phyloP scores from a whole-genome alignment of 305 asterid species.

The Caryopteris hybrid region DNA sequence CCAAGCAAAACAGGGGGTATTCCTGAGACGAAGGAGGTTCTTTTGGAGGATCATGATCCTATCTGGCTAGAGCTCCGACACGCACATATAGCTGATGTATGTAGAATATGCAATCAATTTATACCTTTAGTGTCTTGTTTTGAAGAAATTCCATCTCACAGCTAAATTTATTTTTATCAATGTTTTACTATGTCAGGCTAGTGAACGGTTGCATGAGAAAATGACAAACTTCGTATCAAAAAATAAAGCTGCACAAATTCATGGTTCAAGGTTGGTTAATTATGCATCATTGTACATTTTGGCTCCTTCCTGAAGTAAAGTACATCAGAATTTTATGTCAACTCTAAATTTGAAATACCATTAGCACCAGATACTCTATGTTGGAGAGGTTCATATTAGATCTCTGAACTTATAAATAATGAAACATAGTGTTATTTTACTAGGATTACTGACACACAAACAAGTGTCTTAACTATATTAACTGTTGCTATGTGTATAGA shows the following conservation, averaged over 20 bases:
- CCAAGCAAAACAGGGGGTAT: slow-evolving; percentile 73
- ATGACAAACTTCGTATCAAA: slow-evolving; percentile 90
- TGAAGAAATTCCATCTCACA: not conserved
- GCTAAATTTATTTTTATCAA: slow-evolving; percentile 23
- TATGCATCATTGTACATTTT: slow-evolving; percentile 18
- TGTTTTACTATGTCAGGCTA: slow-evolving; percentile 66
- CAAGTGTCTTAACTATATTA: not conserved
- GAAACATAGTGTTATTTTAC: not conserved
- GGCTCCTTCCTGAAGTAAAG: slow-evolving; percentile 16
- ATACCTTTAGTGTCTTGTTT: slow-evolving; percentile 2
- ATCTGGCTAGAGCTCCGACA: slow-evolving; percentile 99
- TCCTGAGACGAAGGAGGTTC: slow-evolving; percentile 95
- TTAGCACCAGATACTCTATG: not conserved
- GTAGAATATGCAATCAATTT: slow-evolving; percentile 25
- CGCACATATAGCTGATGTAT: slow-evolving; percentile 97
- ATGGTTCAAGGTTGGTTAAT: slow-evolving; percentile 79
- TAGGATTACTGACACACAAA: not conserved
- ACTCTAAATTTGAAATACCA: not conserved
- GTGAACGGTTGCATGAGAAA: slow-evolving; percentile 89
- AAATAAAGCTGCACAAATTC: slow-evolving; percentile 98
- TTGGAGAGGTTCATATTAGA: not conserved
- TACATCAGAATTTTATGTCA: not conserved
- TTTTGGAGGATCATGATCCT: slow-evolving; percentile 98
- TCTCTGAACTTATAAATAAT: not conserved
- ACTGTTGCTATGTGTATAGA: not conserved